Conservation (phyloP, 352 stramenopile species). For the Halophytophthora polymorphica region DNA sequence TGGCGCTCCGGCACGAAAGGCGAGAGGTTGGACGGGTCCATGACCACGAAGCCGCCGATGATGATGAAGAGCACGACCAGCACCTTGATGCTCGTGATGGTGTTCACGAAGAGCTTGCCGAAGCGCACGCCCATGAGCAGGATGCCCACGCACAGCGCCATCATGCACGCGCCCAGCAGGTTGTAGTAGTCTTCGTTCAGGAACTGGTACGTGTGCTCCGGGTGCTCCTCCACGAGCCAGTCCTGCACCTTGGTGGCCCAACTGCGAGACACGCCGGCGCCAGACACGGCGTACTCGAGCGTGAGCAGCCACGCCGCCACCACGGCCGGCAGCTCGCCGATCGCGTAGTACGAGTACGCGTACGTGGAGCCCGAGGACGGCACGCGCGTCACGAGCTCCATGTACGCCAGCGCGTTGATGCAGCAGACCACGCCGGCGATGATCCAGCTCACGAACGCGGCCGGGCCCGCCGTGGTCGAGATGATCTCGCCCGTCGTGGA, state of each 20-base stretch:
- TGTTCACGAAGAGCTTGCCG: slow-evolving; percentile 88
- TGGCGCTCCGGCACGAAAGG: slow-evolving; percentile 72
- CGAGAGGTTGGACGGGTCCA: slow-evolving; percentile 76
- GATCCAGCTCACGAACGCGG: slow-evolving; percentile 75
- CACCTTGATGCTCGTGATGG: slow-evolving; percentile 82
- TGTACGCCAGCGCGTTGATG: slow-evolving; percentile 86
- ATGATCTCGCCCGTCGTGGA: slow-evolving; percentile 79
- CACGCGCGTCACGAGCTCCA: slow-evolving; percentile 86
- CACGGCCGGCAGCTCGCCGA: slow-evolving; percentile 91
- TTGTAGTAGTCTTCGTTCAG: slow-evolving; percentile 62
- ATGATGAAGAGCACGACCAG: slow-evolving; percentile 92
- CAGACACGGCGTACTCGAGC: slow-evolving; percentile 92
- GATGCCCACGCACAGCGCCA: slow-evolving; percentile 63
- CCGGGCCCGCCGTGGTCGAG: slow-evolving; percentile 67
- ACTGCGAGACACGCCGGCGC: slow-evolving; percentile 86
- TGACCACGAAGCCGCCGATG: slow-evolving; percentile 78
- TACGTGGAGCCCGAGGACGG: slow-evolving; percentile 90
- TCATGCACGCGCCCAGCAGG: slow-evolving; percentile 59
- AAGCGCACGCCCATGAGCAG: slow-evolving; percentile 85
- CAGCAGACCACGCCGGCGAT: slow-evolving; percentile 80
- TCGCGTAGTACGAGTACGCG: slow-evolving; percentile 89
- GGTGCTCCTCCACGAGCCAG: slow-evolving; percentile 52
- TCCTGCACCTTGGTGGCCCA: slow-evolving; percentile 90
- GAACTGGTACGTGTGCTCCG: slow-evolving; percentile 36
- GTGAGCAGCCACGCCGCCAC: slow-evolving; percentile 85